phyloP scores from a whole-genome alignment of 768 basidiomycete genomes.

The Ramaria rubella region DNA sequence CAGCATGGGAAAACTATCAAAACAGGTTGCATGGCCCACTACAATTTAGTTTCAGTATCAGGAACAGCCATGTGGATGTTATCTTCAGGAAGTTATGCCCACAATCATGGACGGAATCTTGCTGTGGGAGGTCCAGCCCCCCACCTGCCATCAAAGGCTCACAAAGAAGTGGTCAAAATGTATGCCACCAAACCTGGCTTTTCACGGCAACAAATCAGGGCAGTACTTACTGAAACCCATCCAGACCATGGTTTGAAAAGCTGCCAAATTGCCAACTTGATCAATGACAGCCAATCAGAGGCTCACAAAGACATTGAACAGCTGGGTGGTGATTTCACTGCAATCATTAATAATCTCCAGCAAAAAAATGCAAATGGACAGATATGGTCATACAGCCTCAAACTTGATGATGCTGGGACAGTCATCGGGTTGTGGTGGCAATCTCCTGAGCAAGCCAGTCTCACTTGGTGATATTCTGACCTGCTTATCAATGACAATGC shows the following conservation, averaged over 20 bases:
- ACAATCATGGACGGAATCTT: constrained; percentile 15
- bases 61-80: no score
- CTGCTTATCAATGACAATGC: constrained; percentile 7
- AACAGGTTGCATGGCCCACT: constrained; percentile 20
- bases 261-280: background rate
- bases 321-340: constrained; percentile 6
- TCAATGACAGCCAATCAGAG: background rate
- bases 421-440: background rate
- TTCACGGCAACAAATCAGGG: constrained; percentile 10
- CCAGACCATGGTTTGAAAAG: background rate
- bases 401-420: constrained; percentile 18
- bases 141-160: constrained; percentile 10
- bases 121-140: constrained; percentile 12
- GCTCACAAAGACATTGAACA: background rate
- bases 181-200: constrained; percentile 16
- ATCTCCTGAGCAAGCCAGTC: background rate
- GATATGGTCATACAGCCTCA: constrained; percentile 9
- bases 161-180: background rate
- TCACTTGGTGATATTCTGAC: background rate
- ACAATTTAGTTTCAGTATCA: no score
- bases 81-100: constrained; percentile 16
- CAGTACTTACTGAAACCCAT: background rate
- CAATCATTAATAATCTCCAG: background rate
- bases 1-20: constrained; percentile 17
- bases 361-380: background rate